Evolutionary conservation across 1,284 basidiomycete genomes (phyloP), one percentile per base, ranked within the genome.

Genomic region (Meira nashicola): DNA sequence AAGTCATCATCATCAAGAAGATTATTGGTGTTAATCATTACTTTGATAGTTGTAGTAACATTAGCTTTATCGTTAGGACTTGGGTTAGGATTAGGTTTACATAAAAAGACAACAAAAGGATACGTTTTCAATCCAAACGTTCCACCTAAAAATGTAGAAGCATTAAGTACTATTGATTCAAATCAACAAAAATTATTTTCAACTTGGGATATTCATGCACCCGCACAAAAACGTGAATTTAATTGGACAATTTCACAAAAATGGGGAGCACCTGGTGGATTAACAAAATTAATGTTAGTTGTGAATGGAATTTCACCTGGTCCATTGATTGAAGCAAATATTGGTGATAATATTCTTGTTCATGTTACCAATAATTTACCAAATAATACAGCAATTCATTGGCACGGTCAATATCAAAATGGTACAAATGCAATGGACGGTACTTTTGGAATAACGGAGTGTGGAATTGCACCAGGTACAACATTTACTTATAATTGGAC

Each of bases 381-480:
- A 25, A 67, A 71, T 28, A 58, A 57, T 33, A 60, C 66, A 1
- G 37, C 64, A 0, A 60, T 73, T 60, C 64, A 74, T 41, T 60
- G 70, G 71, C 54, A 71, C 60, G 60, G 73, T 53, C 44, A 66
- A 60, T 38, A 54, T 54, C 55, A 66, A 51, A 50, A 55, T 10
- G 71, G 69, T 12, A 63, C 64, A 1, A 66, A 65, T 46, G 61
- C 56, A 33, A 64, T 60, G 47, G 68, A 73, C 48, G 71, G 66
- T 3, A 46, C 39, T 43, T 58, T 60, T 4, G 65, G 66, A 43
- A 59, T 77, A 19, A 66, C 72, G 14, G 70, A 78, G 54, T 77
- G 75, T 53, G 67, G 58, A 14, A 71, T 77, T 21, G 67, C 76
- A 4, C 67, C 73, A n/a, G 66, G 65, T 19, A 55, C 59, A 10